Evolutionary conservation across 345 rosid genomes (phyloP), one percentile per base, ranked within the genome.

Genomic region (Capsella bursapastoris): DNA sequence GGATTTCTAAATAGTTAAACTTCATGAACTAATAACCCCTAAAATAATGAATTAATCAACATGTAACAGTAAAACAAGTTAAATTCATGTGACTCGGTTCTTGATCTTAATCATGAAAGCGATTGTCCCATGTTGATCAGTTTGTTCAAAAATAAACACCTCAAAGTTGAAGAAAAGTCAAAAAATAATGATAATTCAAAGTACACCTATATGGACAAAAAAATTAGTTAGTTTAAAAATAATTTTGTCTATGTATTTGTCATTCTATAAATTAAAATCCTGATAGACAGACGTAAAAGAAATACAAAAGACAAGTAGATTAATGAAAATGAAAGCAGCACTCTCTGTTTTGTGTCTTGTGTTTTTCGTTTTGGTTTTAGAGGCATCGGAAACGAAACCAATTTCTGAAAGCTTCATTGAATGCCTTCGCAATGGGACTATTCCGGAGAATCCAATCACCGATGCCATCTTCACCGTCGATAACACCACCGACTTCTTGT

Each of bases 361-460:
- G 16, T 53, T 69, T 69, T 12, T 69, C 5, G 43, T 56, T 69
- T 44, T 64, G 6, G 64, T 4, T 25, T 15, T 45, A 55, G 15
- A 43, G 27, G 37, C 52, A 6, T 2, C 11, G 29, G 4, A 3
- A n/a, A 6, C 53, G 9, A 43, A 43, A 1, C 3, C 48, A 56
- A 18, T 10, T 18, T 16, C 32, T 41, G 57, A 27, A 18, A 34
- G 7, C 32, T 70, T 70, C 41, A 31, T 45, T 5, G 8, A 32
- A 12, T 70, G 74, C 57, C 74, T 70, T 57, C 37, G 6, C 7
- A 4, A 29, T 8, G 34, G 12, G 16, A 12, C 56, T 5, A 34
- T 16, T 13, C 47, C 35, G 8, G 38, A 58, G 22, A 29, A 56
- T n/a, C 66, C 74, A 40, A 70, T 70, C 48, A 31, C 32, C 18